Evolutionary conservation across 306 rosid species (phyloP).

Genomic region (Casuarina cunninghamiana): DNA sequence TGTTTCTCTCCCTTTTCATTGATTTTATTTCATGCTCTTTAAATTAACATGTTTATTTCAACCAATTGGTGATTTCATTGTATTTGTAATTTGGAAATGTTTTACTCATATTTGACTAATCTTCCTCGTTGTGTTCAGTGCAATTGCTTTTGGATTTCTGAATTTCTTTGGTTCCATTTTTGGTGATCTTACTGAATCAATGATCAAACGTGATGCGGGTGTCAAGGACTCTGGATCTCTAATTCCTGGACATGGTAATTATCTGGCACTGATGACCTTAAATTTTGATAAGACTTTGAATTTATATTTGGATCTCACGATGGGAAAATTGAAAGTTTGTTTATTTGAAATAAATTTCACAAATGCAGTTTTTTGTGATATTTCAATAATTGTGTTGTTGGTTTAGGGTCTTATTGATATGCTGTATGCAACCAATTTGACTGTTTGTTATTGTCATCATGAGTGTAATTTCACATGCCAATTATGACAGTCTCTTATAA

Average conservation of each 20-base stretch:
- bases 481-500: background rate
- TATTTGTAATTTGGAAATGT: background rate
- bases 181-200: constrained; percentile 97
- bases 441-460: background rate
- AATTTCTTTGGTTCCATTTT: constrained; percentile 82
- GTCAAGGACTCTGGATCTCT: constrained; percentile 97
- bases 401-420: background rate
- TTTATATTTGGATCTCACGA: constrained; percentile 14
- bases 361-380: background rate
- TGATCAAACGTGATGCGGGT: constrained; percentile 98
- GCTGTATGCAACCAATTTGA: background rate
- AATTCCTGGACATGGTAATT: constrained; percentile 96
- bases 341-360: constrained; percentile 3
- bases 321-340: background rate
- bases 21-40: background rate
- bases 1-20: background rate
- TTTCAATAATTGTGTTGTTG: background rate
- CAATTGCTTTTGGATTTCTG: constrained; percentile 77
- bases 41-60: constrained; percentile 11
- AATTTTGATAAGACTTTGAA: constrained; percentile 9
- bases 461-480: background rate
- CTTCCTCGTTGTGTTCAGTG: constrained; percentile 44
- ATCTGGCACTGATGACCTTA: constrained; percentile 23
- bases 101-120: constrained; percentile 12
- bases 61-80: constrained; percentile 10